Conservation (phyloP, 176 grass and related monocot genomes). For the Cymbopogon citratus region DNA sequence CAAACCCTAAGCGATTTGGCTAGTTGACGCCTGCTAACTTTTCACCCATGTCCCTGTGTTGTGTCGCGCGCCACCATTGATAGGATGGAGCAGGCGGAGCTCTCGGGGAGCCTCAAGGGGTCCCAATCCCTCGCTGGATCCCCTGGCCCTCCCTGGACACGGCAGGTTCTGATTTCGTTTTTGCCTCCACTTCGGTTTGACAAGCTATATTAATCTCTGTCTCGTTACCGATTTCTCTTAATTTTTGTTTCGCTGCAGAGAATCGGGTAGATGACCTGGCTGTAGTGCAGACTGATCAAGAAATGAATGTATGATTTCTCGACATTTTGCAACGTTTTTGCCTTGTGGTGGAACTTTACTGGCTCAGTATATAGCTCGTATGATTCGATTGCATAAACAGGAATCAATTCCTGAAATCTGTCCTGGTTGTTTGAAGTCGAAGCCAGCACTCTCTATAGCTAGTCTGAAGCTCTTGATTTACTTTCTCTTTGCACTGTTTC, state of each 20-base stretch:
- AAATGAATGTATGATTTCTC: slow-evolving; percentile 55
- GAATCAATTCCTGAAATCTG: too few relatives aligned
- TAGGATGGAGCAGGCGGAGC: slow-evolving; percentile 59
- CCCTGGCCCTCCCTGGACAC: slow-evolving; percentile 60
- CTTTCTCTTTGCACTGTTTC: not conserved
- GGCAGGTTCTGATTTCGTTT: slow-evolving; percentile 50
- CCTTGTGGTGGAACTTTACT: too few relatives aligned
- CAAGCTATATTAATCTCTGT: slow-evolving; percentile 4
- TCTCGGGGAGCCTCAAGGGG: slow-evolving; percentile 51
- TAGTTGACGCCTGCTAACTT: too few relatives aligned
- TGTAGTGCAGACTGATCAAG: slow-evolving; percentile 86
- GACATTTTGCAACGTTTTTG: too few relatives aligned
- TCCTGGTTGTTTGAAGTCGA: not conserved
- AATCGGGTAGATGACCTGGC: slow-evolving; percentile 88
- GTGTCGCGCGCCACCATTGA: not conserved
- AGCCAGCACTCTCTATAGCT: not conserved
- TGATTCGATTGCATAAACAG: too few relatives aligned
- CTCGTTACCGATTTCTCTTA: slow-evolving; percentile 25
- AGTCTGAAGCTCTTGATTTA: not conserved
- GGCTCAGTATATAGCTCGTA: too few relatives aligned
- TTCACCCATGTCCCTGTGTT: too few relatives aligned
- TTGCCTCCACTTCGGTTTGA: not conserved
- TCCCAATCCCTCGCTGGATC: slow-evolving; percentile 59
- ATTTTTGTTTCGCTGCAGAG: slow-evolving; percentile 50
- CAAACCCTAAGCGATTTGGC: too few relatives aligned